Evolutionary conservation across 2,329 filamentous ascomycete species (phyloP), one percentile per base, ranked within the genome.

Genomic region (Aureobasidium mangrovei): DNA sequence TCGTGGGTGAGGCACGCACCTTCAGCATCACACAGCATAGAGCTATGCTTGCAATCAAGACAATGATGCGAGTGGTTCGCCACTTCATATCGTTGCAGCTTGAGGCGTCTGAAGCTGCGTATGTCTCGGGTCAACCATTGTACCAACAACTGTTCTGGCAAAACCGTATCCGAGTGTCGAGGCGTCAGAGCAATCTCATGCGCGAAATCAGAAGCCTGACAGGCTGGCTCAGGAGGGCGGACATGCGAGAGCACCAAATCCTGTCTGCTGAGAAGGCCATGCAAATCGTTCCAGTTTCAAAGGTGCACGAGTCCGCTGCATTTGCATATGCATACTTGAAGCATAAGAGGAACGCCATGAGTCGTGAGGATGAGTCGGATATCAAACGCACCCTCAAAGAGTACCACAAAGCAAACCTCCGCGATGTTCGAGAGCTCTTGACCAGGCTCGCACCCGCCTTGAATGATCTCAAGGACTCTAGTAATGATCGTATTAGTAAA

Each of bases 261-360:
- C 4, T 40, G 36, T 49, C 46, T 24, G 7, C 26, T 7, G 36
- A 26, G 26, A 12, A 40, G 1, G 4, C 32, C 2, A 7, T 10
- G 4, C 12, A 18, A 3, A 26, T 32, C 18, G 4, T 39, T 4
- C 5, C 6, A 2, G 2, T 9, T 18, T 24, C 36, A 2, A 10
- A 4, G 4, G 26, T 32, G 5, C 38, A 51, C 28, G 47, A 28
- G 18, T 10, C 12, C 10, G 47, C 47, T 26, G 47, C 47, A 4
- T 51, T 51, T 35, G 38, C 47, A 35, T n/a, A 51, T 51, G 47
- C 47, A 7, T 51, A 42, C 12, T 36, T 51, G 18, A 51, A 51
- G 31, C 5, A 41, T 10, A 42, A 42, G 38, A 41, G 29, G 10
- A 51, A 51, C 24, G 47, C 36, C 18, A 18, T 18, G 18, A 18